Percentiles rank a stretch among this genome's conserved stretches.
Conservation (phyloP, 2,329 filamentous ascomycete species). For the Colletotrichum scovillei region DNA sequence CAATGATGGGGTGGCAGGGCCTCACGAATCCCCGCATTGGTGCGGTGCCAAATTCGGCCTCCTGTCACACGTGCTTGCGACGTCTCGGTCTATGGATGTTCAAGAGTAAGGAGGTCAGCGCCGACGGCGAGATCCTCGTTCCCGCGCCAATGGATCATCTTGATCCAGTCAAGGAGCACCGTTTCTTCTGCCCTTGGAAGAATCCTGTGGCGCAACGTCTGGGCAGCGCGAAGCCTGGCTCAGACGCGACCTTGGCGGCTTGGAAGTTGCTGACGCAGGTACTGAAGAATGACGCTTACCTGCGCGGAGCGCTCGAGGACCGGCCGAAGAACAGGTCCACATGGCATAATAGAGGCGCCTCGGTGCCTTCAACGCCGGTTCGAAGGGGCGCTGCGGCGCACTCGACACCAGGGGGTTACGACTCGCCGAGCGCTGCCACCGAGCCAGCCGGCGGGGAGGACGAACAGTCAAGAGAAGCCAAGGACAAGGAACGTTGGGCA, state of each 20-base stretch:
- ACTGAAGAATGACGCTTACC: slow-evolving; percentile 68
- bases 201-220: slow-evolving; percentile 70
- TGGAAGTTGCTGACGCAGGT: slow-evolving; percentile 68
- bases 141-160: slow-evolving; percentile 74
- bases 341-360: slow-evolving; percentile 26
- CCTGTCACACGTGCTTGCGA: slow-evolving; percentile 88
- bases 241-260: slow-evolving; percentile 55
- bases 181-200: slow-evolving; percentile 87
- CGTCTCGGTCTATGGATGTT: slow-evolving; percentile 96
- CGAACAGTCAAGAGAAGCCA: slow-evolving; percentile 60
- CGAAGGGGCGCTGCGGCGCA: slow-evolving; percentile 26
- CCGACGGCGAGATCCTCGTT: slow-evolving; percentile 62
- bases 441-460: slow-evolving; percentile 52
- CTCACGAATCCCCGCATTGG: slow-evolving; percentile 64
- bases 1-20: slow-evolving; percentile 82
- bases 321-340: slow-evolving; percentile 34
- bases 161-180: slow-evolving; percentile 78
- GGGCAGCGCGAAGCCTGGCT: slow-evolving; percentile 45
- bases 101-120: slow-evolving; percentile 75
- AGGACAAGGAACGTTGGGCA: slow-evolving; percentile 81
- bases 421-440: slow-evolving; percentile 35
- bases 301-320: slow-evolving; percentile 48
- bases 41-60: slow-evolving; percentile 77
- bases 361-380: slow-evolving; percentile 30
- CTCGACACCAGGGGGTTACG: slow-evolving; percentile 32